Conservation (phyloP, 225 moss, liverwort and hornwort species). For the Polytrichum commune region DNA sequence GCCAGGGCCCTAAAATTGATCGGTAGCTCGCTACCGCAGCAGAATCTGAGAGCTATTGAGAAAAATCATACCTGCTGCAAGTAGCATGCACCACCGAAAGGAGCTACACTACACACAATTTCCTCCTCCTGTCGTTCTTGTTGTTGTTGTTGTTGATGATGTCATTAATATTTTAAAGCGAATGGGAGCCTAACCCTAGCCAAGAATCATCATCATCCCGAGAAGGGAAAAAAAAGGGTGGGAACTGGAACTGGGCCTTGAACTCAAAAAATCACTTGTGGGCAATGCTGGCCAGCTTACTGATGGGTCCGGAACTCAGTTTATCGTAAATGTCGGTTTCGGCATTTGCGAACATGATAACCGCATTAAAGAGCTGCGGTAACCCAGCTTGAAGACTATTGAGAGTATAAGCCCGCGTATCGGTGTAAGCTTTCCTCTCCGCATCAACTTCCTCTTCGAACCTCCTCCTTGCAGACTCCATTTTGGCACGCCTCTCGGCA, state of each 20-base stretch:
- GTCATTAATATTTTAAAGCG: background rate
- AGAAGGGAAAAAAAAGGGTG: too few species aligned
- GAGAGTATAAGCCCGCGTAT: conserved; percentile 50
- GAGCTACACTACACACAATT: background rate
- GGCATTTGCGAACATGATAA: conserved; percentile 37
- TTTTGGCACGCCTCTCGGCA: conserved; percentile 30
- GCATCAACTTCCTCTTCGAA: conserved; percentile 33
- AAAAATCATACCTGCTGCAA: too few species aligned
- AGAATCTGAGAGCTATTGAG: background rate
- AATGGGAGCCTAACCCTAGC: conserved; percentile 5
- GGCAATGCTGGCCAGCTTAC: conserved; percentile 13
- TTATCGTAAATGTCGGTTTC: conserved; percentile 37
- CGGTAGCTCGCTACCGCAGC: conserved; percentile 28
- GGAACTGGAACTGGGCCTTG: too few species aligned
- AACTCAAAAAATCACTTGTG: conserved; percentile 3
- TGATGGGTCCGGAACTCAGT: conserved; percentile 30
- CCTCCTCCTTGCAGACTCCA: conserved; percentile 43
- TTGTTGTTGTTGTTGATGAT: too few species aligned
- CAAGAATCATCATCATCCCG: conserved; percentile 1
- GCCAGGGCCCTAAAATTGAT: conserved; percentile 38
- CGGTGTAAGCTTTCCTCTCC: conserved; percentile 47
- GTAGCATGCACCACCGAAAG: conserved; percentile 4
- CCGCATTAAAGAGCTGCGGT: conserved; percentile 56
- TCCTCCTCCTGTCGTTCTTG: conserved; percentile 1
- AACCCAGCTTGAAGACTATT: conserved; percentile 54